phyloP scores from a whole-genome alignment of 257 asterid species.

The Mentha longifolia region DNA sequence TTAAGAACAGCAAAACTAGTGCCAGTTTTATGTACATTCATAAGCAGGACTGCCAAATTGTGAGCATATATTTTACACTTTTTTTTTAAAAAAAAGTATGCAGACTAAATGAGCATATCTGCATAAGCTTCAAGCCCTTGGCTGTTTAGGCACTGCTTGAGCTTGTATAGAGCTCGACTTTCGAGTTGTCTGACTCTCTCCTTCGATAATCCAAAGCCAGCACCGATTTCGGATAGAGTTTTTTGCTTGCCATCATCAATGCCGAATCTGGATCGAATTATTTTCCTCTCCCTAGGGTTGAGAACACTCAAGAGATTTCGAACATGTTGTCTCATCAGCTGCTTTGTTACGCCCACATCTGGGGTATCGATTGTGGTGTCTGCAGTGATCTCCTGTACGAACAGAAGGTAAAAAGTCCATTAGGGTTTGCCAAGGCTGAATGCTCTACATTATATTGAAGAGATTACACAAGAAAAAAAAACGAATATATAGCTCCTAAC shows the following conservation, averaged over 20 bases:
- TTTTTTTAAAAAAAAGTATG: constrained; percentile 11
- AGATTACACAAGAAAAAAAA: neutral
- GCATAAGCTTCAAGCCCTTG: constrained; percentile 75
- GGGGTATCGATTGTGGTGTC: constrained; percentile 73
- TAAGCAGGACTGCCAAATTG: neutral
- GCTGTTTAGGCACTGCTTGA: constrained; percentile 66
- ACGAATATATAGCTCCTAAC: neutral
- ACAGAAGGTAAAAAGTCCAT: constrained; percentile 13
- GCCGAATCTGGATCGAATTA: constrained; percentile 72
- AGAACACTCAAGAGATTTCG: constrained; percentile 68
- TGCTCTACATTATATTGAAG: neutral
- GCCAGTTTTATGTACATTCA: constrained; percentile 41
- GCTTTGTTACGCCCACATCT: constrained; percentile 56
- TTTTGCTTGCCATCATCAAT: constrained; percentile 57
- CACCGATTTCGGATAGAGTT: constrained; percentile 87
- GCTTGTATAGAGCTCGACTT: constrained; percentile 77
- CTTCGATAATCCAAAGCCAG: constrained; percentile 69
- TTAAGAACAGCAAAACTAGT: constrained; percentile 6
- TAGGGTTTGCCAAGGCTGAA: neutral
- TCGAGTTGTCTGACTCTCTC: constrained; percentile 93
- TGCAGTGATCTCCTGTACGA: constrained; percentile 79
- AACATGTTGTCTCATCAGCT: constrained; percentile 79
- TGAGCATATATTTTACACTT: constrained; percentile 10
- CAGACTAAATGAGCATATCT: constrained; percentile 53
- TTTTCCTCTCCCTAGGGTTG: constrained; percentile 76